These are phyloP conservation scores for Chrysoporthe austroafricana DNA, from an alignment of 2,329 filamentous ascomycete genomes.

Conservation along the genomic window DNA sequence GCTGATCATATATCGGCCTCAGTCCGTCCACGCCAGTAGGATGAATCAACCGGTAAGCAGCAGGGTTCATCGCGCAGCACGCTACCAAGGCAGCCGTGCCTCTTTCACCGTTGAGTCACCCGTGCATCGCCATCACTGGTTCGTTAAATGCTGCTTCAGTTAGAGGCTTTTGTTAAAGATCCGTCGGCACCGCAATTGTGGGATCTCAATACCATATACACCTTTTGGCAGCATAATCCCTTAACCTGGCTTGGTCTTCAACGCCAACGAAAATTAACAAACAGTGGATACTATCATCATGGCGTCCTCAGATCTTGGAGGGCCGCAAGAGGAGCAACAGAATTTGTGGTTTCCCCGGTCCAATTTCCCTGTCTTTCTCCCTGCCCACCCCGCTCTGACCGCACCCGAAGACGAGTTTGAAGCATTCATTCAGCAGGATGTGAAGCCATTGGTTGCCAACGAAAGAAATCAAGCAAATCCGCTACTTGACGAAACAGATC, in stretches of 20 bases:
- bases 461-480: conserved; percentile 10
- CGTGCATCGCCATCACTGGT: background rate
- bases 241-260: no score
- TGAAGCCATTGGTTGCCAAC: conserved; percentile 23
- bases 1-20: background rate
- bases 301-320: conserved; percentile 8
- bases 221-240: background rate
- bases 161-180: background rate
- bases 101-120: conserved; percentile 8
- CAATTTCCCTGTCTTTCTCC: conserved; percentile 44
- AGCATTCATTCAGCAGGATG: conserved; percentile 36
- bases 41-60: conserved; percentile 17
- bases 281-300: background rate
- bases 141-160: no score
- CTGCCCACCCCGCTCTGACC: conserved; percentile 41
- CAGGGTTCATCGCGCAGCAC: background rate
- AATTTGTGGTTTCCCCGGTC: conserved; percentile 46
- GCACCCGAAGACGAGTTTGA: conserved; percentile 41
- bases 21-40: background rate
- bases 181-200: background rate
- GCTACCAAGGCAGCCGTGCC: conserved; percentile 12
- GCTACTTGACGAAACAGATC: conserved; percentile 6
- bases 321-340: background rate
- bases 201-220: background rate
- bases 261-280: background rate